Evolutionary conservation across 164 flowering plant genomes (phyloP), one percentile per base, ranked within the genome.

Genomic region (Umbilicus rupestris): DNA sequence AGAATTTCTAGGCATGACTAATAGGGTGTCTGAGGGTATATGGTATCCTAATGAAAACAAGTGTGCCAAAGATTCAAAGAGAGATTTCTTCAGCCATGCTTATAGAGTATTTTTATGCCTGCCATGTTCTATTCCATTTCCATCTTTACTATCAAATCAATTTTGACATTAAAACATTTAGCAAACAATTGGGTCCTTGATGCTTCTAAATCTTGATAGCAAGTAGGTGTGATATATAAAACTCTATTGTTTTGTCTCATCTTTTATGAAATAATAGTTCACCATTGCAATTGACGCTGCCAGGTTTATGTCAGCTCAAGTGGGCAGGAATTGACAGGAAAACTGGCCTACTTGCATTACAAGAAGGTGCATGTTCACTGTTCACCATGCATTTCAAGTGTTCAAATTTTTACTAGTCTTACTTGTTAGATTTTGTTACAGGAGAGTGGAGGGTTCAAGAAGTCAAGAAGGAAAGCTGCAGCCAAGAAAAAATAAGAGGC

Each of bases 311-410:
- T 87, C 45, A 73, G 73, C 35, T 80, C 73, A 79, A 76, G 26
- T 76, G 93, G 98, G 62, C 73, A 85, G 75, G 90, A 88, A 76
- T 69, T 87, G 76, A 73, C 87, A 0, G 96, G 98, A 68, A 81
- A 26, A 81, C 49, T 58, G 31, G 97, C 97, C 35, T 93, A 93
- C 68, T 78, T 75, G 46, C 81, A 74, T 31, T 87, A 84, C 78
- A 82, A 64, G 67, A 89, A 83, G 95, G 98, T 92, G 84, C 9
- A 39, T 55, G 3, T 28, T 9, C 0, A 4, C 9, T 10, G 19
- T 7, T 47, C 19, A 5, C 20, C 50, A 46, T 46, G n/a, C 20
- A 46, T 1, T 8, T 55, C 60, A 0, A 11, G 19, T 55, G 60
- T 49, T 20, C 5, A 49, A 49, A 7, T 49, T 0, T 12, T 26